Evolutionary conservation across 305 asterid species (phyloP), one percentile per base, ranked within the genome.

Genomic region (Fraxinus greggii): DNA sequence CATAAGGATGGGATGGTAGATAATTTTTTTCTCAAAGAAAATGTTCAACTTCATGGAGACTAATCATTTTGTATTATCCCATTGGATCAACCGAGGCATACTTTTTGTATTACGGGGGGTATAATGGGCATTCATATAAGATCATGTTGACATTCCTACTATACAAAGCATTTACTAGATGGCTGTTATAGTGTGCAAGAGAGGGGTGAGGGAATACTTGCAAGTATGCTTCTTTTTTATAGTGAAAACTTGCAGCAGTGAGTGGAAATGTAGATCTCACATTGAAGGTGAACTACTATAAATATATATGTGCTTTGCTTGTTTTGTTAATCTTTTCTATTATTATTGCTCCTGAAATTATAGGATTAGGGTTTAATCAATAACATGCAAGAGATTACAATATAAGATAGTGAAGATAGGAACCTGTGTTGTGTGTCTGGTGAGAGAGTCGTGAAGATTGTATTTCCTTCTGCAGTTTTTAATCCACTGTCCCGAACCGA

Each of bases 371-470:
- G 29, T 19, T 59, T 59, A 59, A 23, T 21, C 15, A 59, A 59
- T 59, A 19, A 13, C 65, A 23, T 75, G 48, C 2, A 26, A 42
- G 33, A 13, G 8, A 40, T 23, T 76, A 73, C 67, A 31, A 7
- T 38, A 33, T 31, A 31, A 26, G 24, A 54, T 33, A n/a, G 15
- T n/a, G 28, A 65, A 17, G 2, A n/a, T 5, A 29, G 65, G 81
- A 84, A 92, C 99, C 97, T 94, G 98, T 31, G 92, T 88, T 4
- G 98, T 93, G 85, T 95, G 98, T 81, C 99, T 92, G n/a, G 99
- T 91, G 23, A 88, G 88, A 72, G 98, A 98, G 86, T 94, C 98
- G 3, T 80, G 88, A 24, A 90, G 97, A 82, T 95, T 94, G 93
- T 95, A 95, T 4, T 82, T 72, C 23, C 84, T 78, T 83, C 91